Conservation (phyloP, 805 yeast species). For the Starmerella sirachaensis region DNA sequence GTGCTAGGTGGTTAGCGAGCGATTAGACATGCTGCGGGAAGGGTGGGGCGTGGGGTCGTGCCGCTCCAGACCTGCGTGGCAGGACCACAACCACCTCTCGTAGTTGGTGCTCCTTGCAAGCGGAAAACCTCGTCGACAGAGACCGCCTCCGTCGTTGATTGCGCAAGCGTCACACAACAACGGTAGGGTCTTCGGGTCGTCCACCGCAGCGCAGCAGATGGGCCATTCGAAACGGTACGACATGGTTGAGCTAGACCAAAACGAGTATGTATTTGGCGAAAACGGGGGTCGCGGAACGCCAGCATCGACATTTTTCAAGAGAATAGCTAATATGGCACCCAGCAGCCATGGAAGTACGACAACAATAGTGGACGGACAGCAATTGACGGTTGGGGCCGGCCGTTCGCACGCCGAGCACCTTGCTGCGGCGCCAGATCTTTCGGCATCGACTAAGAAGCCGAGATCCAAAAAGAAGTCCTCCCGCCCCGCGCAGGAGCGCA, state of each 20-base stretch:
- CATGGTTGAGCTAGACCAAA: conserved; percentile 25
- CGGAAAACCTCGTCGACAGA: too few species aligned
- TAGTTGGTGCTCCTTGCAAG: too few species aligned
- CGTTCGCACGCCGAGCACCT: conserved; percentile 40
- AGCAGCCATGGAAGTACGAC: conserved; percentile 1
- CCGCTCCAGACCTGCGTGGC: too few species aligned
- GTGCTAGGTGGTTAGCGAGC: too few species aligned
- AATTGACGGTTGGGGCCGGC: conserved; percentile 40
- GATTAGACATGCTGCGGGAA: too few species aligned
- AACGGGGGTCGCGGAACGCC: conserved; percentile 57
- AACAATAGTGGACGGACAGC: conserved; percentile 26
- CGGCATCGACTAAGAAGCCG: conserved; percentile 5
- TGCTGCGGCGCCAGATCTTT: conserved; percentile 5
- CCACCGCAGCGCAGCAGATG: conserved; percentile 1
- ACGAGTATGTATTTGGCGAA: conserved; percentile 55
- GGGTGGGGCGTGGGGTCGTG: too few species aligned
- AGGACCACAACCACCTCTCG: too few species aligned
- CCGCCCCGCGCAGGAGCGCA: neutral
- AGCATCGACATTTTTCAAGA: conserved; percentile 39
- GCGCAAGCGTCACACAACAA: neutral
- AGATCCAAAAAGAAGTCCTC: conserved; percentile 7
- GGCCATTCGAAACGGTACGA: conserved; percentile 17
- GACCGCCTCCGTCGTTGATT: neutral
- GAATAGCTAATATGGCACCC: conserved; percentile 24
- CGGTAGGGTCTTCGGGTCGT: neutral